A percentile compares a stretch with the other conserved stretches of the same genome.
Conservation (phyloP, 2,329 filamentous ascomycete genomes). For the Xylaria sp. region DNA sequence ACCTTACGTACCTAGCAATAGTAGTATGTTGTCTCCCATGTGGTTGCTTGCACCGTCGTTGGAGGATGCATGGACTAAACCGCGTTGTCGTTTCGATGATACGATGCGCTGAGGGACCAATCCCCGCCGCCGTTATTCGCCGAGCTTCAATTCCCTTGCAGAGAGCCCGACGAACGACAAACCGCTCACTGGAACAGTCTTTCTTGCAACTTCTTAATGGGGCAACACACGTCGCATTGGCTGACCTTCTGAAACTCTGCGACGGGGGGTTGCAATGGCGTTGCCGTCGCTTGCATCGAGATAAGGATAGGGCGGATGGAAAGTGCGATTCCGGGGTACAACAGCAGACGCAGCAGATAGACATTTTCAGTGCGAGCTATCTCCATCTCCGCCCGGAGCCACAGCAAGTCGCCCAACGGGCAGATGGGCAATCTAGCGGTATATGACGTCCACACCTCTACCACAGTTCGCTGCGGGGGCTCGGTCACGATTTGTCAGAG, state of each 20-base stretch:
- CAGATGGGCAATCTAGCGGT: slow-evolving; percentile 12
- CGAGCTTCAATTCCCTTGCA: slow-evolving; percentile 18
- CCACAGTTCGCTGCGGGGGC: slow-evolving; percentile 24
- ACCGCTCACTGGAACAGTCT: slow-evolving; percentile 3
- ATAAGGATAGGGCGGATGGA: neutral
- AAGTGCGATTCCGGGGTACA: neutral
- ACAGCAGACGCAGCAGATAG: neutral
- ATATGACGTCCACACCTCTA: slow-evolving; percentile 7
- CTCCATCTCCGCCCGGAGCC: neutral
- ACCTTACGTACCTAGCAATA: no score
- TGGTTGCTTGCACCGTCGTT: neutral
- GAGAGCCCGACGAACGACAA: slow-evolving; percentile 8
- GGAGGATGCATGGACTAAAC: slow-evolving; percentile 10
- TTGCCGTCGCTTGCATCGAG: slow-evolving; percentile 5
- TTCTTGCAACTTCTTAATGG: slow-evolving; percentile 10
- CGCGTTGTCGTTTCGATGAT: slow-evolving; percentile 7
- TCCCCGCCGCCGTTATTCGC: slow-evolving; percentile 14
- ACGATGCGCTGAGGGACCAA: slow-evolving; percentile 6
- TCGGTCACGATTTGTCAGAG: slow-evolving; percentile 25
- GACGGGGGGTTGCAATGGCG: neutral
- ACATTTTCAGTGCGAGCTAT: neutral
- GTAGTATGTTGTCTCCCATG: neutral
- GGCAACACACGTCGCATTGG: slow-evolving; percentile 7
- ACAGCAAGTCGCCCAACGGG: slow-evolving; percentile 17
- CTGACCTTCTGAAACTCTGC: neutral